Evolutionary conservation across 2,329 filamentous ascomycete genomes (phyloP), one percentile per base, ranked within the genome.

Genomic region (Sclerotinia subarctica): DNA sequence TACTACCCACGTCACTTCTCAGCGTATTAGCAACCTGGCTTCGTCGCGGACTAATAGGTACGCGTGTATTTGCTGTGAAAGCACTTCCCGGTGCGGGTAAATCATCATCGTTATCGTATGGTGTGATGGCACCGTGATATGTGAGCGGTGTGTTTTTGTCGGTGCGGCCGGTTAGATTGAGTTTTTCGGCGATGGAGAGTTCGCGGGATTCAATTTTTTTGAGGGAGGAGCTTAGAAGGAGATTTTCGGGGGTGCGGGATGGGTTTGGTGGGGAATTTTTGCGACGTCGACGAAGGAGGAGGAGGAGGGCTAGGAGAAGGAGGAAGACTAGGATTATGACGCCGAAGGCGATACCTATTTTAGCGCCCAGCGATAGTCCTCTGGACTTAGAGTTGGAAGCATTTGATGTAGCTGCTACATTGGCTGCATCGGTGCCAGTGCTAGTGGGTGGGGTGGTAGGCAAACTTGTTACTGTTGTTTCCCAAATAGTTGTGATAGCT

Each of bases 321-420:
- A 66, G 26, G 46, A 66, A 58, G 35, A 24, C 35, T n/a, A 68
- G 17, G 11, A 38, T 26, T 47, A 64, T 56, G 10, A 8, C 26
- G 46, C 60, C 67, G 13, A 68, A 29, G 1, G 67, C 60, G 5
- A 68, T 68, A 19, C 67, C 67, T 11, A 68, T 47, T 47, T 68
- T 68, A 5, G 62, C 67, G 32, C 62, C 62, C 2, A 68, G 44
- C 4, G 67, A 26, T 13, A 68, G 62, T 8, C 67, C 53, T 4
- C 29, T 24, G 17, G 62, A 64, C 4, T 44, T 21, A n/a, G 66
- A 56, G 17, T 19, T n/a, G 13, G 24, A 53, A 15, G 57, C 10
- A 1, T 44, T 17, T 13, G 65, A 35, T 44, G 44, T 38, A 15
- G 26, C 29, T 8, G 29, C 46, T 64, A 24, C 19, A 17, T 26